phyloP scores from a whole-genome alignment of 768 basidiomycete genomes.

The Phylloporus rhodoxanthus region DNA sequence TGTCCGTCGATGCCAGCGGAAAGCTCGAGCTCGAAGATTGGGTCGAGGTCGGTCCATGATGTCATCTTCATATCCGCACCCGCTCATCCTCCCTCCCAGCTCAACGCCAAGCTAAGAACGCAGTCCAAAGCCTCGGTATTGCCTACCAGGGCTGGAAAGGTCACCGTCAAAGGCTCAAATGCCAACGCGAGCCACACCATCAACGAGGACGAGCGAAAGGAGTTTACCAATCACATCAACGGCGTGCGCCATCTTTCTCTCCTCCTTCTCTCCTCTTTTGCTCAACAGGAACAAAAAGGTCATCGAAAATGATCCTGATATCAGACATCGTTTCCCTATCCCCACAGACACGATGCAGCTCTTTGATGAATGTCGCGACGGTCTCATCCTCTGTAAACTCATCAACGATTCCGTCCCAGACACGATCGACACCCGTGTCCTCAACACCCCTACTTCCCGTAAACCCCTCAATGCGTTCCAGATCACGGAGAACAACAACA shows the following conservation, averaged over 20 bases:
- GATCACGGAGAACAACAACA: slow-evolving; percentile 99
- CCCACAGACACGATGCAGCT: slow-evolving; percentile 97
- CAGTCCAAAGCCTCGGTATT: slow-evolving; percentile 41
- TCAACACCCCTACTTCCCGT: slow-evolving; percentile 77
- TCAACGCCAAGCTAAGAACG: slow-evolving; percentile 73
- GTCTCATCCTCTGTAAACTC: slow-evolving; percentile 93
- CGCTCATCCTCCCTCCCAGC: slow-evolving; percentile 36
- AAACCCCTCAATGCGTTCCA: slow-evolving; percentile 97
- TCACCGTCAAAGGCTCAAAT: slow-evolving; percentile 91
- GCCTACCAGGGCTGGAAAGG: slow-evolving; percentile 75
- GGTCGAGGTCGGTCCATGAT: slow-evolving; percentile 70
- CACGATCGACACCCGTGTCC: slow-evolving; percentile 96
- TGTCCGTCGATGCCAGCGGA: slow-evolving; percentile 90
- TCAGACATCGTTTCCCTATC: slow-evolving; percentile 79
- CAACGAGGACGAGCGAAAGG: slow-evolving; percentile 91
- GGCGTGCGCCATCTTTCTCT: slow-evolving; percentile 45
- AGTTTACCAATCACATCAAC: slow-evolving; percentile 99
- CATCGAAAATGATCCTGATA: slow-evolving; percentile 83
- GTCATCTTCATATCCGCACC: slow-evolving; percentile 15
- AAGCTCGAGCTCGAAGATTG: slow-evolving; percentile 97
- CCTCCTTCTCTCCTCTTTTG: background rate
- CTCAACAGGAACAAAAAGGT: slow-evolving; percentile 49
- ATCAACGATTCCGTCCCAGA: slow-evolving; percentile 99
- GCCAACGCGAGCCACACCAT: slow-evolving; percentile 95
- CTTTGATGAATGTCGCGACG: slow-evolving; percentile 95